Evolutionary conservation across 306 rosid genomes (phyloP).

Genomic region (Dalbergia cultrata): DNA sequence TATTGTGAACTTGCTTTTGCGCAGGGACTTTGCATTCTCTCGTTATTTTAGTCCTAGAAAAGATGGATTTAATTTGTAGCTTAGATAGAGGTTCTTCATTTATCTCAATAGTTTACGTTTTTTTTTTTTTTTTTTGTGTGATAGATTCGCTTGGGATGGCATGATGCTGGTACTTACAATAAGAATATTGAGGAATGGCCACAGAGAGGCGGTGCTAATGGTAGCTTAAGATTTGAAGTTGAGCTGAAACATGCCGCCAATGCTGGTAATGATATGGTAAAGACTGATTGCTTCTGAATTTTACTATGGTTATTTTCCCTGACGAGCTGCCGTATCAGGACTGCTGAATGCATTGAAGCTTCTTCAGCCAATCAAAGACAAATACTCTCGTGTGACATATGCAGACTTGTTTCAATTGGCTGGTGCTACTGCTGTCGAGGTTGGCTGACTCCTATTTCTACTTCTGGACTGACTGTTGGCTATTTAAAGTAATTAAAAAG

Average conservation of each 20-base stretch:
- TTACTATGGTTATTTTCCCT: slow-evolving; percentile 23
- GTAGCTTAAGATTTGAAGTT: slow-evolving; percentile 85
- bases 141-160: slow-evolving; percentile 98
- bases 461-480: slow-evolving; percentile 30
- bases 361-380: slow-evolving; percentile 92
- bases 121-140: slow-evolving; percentile 31
- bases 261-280: slow-evolving; percentile 70
- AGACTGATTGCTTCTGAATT: slow-evolving; percentile 32
- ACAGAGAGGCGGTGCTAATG: slow-evolving; percentile 94
- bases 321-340: slow-evolving; percentile 62
- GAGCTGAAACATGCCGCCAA: slow-evolving; percentile 96
- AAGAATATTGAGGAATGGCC: slow-evolving; percentile 98
- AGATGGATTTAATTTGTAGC: slow-evolving; percentile 9
- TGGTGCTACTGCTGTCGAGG: slow-evolving; percentile 95
- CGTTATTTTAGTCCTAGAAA: neutral
- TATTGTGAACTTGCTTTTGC: neutral
- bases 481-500: slow-evolving; percentile 20
- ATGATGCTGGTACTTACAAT: slow-evolving; percentile 94
- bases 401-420: slow-evolving; percentile 99
- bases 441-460: slow-evolving; percentile 45
- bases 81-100: neutral
- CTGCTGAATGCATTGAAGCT: slow-evolving; percentile 95
- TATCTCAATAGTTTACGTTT: slow-evolving; percentile 10
- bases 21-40: slow-evolving; percentile 27
- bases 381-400: slow-evolving; percentile 86